Evolutionary conservation across 1,284 basidiomycete species (phyloP), one percentile per base, ranked within the genome.

Genomic region (Boletus albobrunnescens): DNA sequence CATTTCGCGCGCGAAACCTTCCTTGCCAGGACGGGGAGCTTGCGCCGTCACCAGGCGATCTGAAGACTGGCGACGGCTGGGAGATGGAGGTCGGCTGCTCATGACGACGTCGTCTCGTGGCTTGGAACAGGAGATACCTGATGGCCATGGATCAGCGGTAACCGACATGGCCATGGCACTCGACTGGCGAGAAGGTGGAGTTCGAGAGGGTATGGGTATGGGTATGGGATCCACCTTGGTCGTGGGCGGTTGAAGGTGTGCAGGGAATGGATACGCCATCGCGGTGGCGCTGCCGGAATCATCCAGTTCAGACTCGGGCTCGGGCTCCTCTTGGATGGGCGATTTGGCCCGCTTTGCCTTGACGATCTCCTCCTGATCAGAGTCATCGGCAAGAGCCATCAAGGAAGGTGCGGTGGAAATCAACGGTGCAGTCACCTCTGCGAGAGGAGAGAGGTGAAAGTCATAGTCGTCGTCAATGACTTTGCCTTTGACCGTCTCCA

Each of bases 381-480:
- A 53, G 41, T 64, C 61, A 11, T 72, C 67, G 31, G 56, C 51
- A 44, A 67, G 58, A 13, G 69, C 64, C 48, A 52, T 61, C 53
- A 70, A 64, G 19, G 59, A 61, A 42, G 56, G 63, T 17, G 60
- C 54, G 2, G 57, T 57, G 0, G 71, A 65, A n/a, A 61, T 51
- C 44, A 71, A 47, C 9, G 68, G 59, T 16, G 58, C 63, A 16
- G 67, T 52, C 16, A 67, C 53, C 24, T 67, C 63, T 36, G 61
- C 54, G 9, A 73, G 64, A 41, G 71, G 71, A 4, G 71, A 73
- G 6, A 73, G 64, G 44, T 63, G 65, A 50, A 73, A 66, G 30
- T 67, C 56, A 43, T 57, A 56, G 20, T 67, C 67, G 14, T 66
- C 62, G 17, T 58, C 49, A 28, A 63, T 48, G 44, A 60, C 51